Base-by-base conservation (phyloP, 768 basidiomycete species). In the Collybiopsis luxurians region DNA sequence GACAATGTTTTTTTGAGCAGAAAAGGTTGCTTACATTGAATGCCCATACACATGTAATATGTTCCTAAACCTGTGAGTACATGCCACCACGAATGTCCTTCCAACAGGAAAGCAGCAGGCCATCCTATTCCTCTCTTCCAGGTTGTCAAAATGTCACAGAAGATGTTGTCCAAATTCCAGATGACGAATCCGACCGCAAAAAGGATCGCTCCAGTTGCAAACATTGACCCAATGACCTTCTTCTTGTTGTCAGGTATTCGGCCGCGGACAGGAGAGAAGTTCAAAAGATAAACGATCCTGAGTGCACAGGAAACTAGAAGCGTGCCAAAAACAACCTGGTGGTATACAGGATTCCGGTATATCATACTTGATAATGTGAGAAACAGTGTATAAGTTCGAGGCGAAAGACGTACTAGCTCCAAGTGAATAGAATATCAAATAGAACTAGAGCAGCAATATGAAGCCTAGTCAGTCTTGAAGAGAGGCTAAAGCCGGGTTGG, bases 91-190 rank as follows among this genome's bases (percentile, higher is more conserved):
- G 86, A 81, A 62, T 89, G 87, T 11, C 84, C 86, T 73, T 89
- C 87, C 7, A 89, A 68, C 21, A 87, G 59, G 63, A 89, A 88
- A 5, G 86, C 86, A 12, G 66, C 57, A 7, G 87, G 87, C 85
- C 85, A 88, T 0, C 86, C 85, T 9, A 87, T 44, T 7, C 61
- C 51, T 2, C 76, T 65, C 64, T 87, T 89, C 79, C 81, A 82
- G 9, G 63, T 57, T 9, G 84, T 87, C 46, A 89, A 62, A 15
- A 69, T 67, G 51, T 74, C 73, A 65, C 90, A 93, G 62, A 86
- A 90, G 9, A 87, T 75, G 61, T 91, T 92, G 67, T 93, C 90
- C 59, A 92, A 60, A 64, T 92, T 93, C 90, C 89, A 92, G 23
- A 90, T 71, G 12, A 83, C 66, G 66, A 91, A 92, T 0, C 87